Evolutionary conservation across 129 eudicot genomes (phyloP).

Genomic region (Sambucus nigra): DNA sequence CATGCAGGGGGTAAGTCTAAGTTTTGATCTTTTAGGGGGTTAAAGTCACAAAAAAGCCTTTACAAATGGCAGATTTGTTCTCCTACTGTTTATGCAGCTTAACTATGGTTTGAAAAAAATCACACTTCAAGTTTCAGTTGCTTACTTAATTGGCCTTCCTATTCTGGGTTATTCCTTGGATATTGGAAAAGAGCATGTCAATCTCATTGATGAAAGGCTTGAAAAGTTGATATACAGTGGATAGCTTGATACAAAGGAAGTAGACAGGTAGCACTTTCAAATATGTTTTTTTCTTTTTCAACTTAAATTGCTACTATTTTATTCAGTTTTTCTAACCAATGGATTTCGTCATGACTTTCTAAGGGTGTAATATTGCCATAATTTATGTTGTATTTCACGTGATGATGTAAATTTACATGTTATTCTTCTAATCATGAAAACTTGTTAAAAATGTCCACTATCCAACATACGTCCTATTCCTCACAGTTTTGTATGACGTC

Average conservation of each 20-base stretch:
- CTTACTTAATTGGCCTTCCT: conserved; percentile 88
- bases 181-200: conserved; percentile 95
- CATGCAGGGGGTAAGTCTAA: no score
- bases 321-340: not conserved
- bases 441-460: no score
- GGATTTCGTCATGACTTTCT: not conserved
- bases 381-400: not conserved
- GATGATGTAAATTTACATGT: no score
- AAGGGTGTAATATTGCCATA: not conserved
- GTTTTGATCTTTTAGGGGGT: no score
- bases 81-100: not conserved
- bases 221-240: conserved; percentile 94
- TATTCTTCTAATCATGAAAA: no score
- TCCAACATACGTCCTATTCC: no score
- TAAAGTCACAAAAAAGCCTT: no score
- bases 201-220: conserved; percentile 70
- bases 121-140: conserved; percentile 37
- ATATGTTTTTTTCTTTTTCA: not conserved
- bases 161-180: conserved; percentile 86
- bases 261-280: conserved; percentile 56
- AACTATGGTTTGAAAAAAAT: not conserved
- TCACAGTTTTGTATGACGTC: no score
- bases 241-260: conserved; percentile 86
- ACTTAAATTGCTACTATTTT: not conserved
- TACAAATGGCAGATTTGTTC: no score